These are phyloP conservation scores for Diaporthe sp. DNA, from an alignment of 2,329 filamentous ascomycete genomes.

Conservation along the genomic window DNA sequence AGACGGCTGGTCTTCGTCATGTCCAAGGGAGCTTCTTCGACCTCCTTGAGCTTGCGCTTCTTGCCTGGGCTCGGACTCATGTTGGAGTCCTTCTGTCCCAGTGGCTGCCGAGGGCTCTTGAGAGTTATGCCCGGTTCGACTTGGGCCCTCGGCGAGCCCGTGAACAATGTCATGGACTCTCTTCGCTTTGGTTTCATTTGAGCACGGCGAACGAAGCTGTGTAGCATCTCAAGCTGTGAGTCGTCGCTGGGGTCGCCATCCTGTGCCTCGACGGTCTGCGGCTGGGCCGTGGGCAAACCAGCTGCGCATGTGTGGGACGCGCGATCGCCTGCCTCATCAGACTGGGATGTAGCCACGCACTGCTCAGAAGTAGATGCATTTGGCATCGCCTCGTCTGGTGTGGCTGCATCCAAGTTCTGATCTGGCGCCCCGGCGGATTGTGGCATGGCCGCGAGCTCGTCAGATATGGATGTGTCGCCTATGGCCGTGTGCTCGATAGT, in stretches of 20 bases:
- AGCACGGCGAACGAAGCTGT: slow-evolving; percentile 53
- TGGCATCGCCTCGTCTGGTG: neutral
- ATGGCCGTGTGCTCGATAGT: too few species aligned
- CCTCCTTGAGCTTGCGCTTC: slow-evolving; percentile 53
- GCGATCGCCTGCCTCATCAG: neutral
- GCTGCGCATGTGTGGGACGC: too few species aligned
- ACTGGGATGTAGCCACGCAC: neutral
- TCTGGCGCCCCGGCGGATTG: neutral
- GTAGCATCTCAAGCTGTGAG: slow-evolving; percentile 53
- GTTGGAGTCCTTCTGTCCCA: slow-evolving; percentile 54
- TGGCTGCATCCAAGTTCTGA: neutral
- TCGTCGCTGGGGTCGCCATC: slow-evolving; percentile 46
- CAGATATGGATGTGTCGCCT: neutral
- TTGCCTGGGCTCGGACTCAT: slow-evolving; percentile 55
- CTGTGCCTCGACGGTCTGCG: neutral
- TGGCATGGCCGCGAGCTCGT: neutral
- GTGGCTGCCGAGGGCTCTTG: slow-evolving; percentile 47
- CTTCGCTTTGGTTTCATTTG: slow-evolving; percentile 45
- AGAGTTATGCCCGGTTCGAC: slow-evolving; percentile 35
- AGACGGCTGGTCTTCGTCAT: slow-evolving; percentile 44
- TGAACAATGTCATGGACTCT: slow-evolving; percentile 47
- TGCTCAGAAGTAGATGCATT: neutral
- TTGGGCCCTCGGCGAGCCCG: slow-evolving; percentile 50
- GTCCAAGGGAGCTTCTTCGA: slow-evolving; percentile 37
- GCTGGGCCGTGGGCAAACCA: neutral